Conservation (phyloP, 805 yeast species). For the Yamadazyma takamatsuzukensis region DNA sequence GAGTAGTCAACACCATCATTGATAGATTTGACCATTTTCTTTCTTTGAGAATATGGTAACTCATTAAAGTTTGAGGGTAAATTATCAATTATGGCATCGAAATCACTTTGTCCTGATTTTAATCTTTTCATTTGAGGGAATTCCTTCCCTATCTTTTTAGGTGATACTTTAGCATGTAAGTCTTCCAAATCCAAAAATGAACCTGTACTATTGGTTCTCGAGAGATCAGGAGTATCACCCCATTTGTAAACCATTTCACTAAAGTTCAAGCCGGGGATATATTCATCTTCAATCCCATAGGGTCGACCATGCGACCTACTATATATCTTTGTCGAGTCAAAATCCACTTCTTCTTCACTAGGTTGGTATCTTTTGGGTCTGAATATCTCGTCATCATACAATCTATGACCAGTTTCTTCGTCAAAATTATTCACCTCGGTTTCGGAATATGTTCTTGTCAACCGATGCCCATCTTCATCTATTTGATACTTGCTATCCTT, state of each 20-base stretch:
- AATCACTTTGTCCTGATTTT: constrained; percentile 17
- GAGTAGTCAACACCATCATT: constrained; percentile 41
- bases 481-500: constrained; percentile 18
- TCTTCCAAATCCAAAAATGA: constrained; percentile 39
- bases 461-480: constrained; percentile 6
- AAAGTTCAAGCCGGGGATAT: constrained; percentile 68
- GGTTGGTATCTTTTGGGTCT: constrained; percentile 31
- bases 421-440: constrained; percentile 61
- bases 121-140: constrained; percentile 4
- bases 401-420: constrained; percentile 48
- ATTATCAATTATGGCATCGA: constrained; percentile 37
- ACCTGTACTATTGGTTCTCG: constrained; percentile 21
- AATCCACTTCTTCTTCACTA: constrained; percentile 6
- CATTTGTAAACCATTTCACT: constrained; percentile 45
- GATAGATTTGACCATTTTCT: constrained; percentile 38
- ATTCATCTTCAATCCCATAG: constrained; percentile 68
- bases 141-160: constrained; percentile 30
- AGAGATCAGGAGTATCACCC: constrained; percentile 24
- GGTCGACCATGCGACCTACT: constrained; percentile 29
- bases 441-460: constrained; percentile 61
- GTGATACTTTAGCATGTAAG: constrained; percentile 42
- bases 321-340: constrained; percentile 26
- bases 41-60: constrained; percentile 60
- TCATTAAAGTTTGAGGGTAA: constrained; percentile 53
- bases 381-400: constrained; percentile 51